These are phyloP conservation scores for Fraxinus anomala DNA, from an alignment of 257 asterid species.

Conservation along the genomic window DNA sequence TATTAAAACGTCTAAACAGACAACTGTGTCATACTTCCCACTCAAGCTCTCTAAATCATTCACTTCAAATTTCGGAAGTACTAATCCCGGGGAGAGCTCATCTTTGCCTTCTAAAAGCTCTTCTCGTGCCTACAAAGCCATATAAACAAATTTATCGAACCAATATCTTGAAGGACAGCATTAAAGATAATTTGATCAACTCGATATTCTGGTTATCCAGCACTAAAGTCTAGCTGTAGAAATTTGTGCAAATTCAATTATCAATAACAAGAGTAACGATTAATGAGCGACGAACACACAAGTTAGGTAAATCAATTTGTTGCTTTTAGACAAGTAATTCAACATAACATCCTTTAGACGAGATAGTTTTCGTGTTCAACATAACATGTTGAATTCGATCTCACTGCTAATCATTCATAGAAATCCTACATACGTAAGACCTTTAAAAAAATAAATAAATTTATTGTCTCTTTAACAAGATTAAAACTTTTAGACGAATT, in stretches of 20 bases:
- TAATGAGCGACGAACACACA: not conserved
- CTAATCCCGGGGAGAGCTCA: conserved; percentile 54
- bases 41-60: conserved; percentile 84
- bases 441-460: not conserved
- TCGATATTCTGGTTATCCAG: not conserved
- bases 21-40: conserved; percentile 83
- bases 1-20: conserved; percentile 89
- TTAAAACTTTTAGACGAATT: not conserved
- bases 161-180: not conserved
- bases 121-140: conserved; percentile 59
- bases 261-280: not conserved
- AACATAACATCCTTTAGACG: no score
- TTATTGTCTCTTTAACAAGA: not conserved
- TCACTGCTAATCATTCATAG: not conserved
- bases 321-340: no score
- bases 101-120: conserved; percentile 60
- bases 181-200: not conserved
- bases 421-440: not conserved
- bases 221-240: no score
- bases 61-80: conserved; percentile 77
- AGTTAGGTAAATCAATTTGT: not conserved
- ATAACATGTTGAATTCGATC: not conserved
- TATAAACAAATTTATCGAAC: conserved; percentile 4
- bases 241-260: no score
- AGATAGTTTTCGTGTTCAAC: no score